Evolutionary conservation across 2,329 filamentous ascomycete genomes (phyloP).

Genomic region (Reticulascus tulasneorum): DNA sequence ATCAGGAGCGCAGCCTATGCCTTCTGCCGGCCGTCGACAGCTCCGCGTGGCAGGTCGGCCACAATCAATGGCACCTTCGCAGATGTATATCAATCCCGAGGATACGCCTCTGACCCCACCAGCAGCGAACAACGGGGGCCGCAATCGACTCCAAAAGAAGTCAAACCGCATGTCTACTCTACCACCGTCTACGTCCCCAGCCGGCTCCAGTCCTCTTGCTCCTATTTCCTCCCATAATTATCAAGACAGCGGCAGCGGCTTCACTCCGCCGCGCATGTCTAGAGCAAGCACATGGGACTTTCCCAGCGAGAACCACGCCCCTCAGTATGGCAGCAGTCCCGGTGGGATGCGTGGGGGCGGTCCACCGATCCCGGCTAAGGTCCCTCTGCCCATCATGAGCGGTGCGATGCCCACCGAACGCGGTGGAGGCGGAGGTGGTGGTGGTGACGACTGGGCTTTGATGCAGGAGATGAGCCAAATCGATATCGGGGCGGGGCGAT

Average conservation of each 20-base stretch:
- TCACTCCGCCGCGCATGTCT: constrained; percentile 38
- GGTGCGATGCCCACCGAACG: constrained; percentile 25
- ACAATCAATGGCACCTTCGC: constrained; percentile 38
- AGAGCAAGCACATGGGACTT: constrained; percentile 51
- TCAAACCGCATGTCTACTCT: constrained; percentile 39
- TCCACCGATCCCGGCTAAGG: constrained; percentile 67
- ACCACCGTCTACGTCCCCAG: constrained; percentile 32
- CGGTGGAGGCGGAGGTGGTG: constrained; percentile 27
- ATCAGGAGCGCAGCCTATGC: constrained; percentile 50
- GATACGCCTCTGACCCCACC: constrained; percentile 26
- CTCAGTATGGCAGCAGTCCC: constrained; percentile 27
- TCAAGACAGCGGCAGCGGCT: constrained; percentile 36
- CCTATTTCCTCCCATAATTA: constrained; percentile 50
- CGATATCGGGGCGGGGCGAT: constrained; percentile 59
- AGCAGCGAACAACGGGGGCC: constrained; percentile 33
- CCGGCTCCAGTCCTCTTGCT: constrained; percentile 45
- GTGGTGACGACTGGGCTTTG: constrained; percentile 52
- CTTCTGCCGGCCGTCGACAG: constrained; percentile 45
- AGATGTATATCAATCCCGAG: constrained; percentile 25
- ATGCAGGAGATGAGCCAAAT: constrained; percentile 69
- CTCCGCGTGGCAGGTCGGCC: constrained; percentile 48
- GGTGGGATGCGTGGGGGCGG: constrained; percentile 20
- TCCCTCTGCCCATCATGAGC: constrained; percentile 52
- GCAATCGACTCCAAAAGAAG: constrained; percentile 65
- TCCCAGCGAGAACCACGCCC: constrained; percentile 47